Evolutionary conservation across 2,329 filamentous ascomycete genomes (phyloP), one percentile per base, ranked within the genome.

Genomic region (Talaromyces sp.): DNA sequence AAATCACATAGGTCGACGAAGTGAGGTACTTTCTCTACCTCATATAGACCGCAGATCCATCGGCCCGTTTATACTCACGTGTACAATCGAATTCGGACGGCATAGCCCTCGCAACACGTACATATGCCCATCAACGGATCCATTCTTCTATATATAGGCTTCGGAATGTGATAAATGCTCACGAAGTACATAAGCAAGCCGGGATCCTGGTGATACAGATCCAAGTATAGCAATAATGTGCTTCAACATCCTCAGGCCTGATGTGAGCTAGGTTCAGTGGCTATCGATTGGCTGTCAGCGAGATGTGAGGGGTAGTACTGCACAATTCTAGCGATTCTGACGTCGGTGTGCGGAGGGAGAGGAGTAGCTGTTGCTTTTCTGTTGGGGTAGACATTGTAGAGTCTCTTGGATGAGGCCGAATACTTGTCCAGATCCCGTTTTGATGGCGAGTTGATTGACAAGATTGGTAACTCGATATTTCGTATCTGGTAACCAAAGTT

Each of bases 301-400:
- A 52, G 14, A 54, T 16, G 18, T 54, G 50, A 54, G 31, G 50
- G 50, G 50, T 54, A 37, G 1, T 14, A 16, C 37, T 35, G 35
- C 7, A 16, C 28, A 35, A 37, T 16, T 37, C n/a, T 37, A 14
- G 28, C 18, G 23, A 16, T 21, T 18, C n/a, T 54, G 28, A 37
- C 50, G 31, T 54, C 50, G 50, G 18, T 21, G 50, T 54, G 50
- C 50, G 50, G 50, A 54, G 50, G 37, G 50, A 35, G 31, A 54
- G 50, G 48, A 52, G 25, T 33, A 52, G 28, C 0, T 16, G 2
- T 54, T 35, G 31, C 5, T 14, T n/a, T 33, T 54, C 11, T 11
- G 31, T 54, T 21, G 50, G 50, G 18, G 28, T 35, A 54, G 31
- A 35, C 8, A 16, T 40, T 40, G 31, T 35, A 21, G 50, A 23